These are phyloP conservation scores for Rhodamnia rubescens DNA, from an alignment of 345 rosid genomes.

Conservation along the genomic window DNA sequence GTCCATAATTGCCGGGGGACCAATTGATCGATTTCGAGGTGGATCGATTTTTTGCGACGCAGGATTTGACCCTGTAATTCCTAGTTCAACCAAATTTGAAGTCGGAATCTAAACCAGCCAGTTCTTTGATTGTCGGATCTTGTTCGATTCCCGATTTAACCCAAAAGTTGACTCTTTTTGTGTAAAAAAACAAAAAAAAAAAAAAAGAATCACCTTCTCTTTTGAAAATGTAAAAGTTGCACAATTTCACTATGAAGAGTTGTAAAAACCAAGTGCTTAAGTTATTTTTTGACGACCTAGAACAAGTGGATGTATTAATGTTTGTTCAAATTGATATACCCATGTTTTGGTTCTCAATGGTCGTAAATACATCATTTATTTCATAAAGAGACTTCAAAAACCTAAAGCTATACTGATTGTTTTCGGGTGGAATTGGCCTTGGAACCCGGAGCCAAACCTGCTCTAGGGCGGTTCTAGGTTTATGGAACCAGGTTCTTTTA, in stretches of 20 bases:
- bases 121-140: no score
- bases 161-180: no score
- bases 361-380: neutral
- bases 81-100: neutral
- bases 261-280: neutral
- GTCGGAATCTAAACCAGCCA: no score
- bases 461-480: neutral
- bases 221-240: neutral
- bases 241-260: neutral
- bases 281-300: neutral
- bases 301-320: neutral
- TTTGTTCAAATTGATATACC: neutral
- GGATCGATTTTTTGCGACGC: neutral
- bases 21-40: neutral
- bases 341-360: neutral
- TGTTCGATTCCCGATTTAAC: no score
- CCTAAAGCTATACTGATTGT: rapidly evolving
- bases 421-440: neutral
- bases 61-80: neutral
- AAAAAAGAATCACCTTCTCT: no score
- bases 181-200: no score
- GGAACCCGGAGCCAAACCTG: no score
- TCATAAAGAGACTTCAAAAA: neutral
- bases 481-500: rapidly evolving
- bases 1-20: no score